Evolutionary conservation across 495 filamentous ascomycete genomes (phyloP), one percentile per base, ranked within the genome.

Genomic region (Penicillium argentinense): DNA sequence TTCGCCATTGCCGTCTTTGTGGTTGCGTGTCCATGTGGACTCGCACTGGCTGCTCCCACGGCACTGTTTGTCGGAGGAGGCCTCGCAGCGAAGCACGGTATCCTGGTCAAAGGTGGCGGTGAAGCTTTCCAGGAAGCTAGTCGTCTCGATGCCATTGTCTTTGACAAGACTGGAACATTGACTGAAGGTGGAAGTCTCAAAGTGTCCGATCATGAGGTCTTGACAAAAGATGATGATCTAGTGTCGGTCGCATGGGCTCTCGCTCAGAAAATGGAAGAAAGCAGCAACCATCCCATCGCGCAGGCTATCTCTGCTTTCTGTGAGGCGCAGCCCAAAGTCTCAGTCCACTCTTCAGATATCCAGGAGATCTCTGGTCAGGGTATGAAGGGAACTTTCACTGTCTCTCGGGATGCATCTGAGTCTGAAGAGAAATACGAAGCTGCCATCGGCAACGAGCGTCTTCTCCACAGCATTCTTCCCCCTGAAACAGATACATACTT

Each of bases 1-100:
- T 97, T 97, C 60, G 88, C 92, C 0, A 96, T 97, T 50, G 82
- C 93, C 3, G 92, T 96, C 3, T 97, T 97, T 65, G 89, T 97
- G 24, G 85, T 97, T 26, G 92, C 92, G 5, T 97, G 92, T 63
- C 92, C 92, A 9, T 97, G 92, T 54, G 93, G 92, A 14, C 80
- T 97, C 36, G 92, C 85, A 2, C 83, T 97, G 19, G 92, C 92
- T 45, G 90, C 93, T 2, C 92, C 92, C 12, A 97, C 93, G 0
- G 92, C 92, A 2, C 78, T 97, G 22, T 95, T 95, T 59, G 93
- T 97, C 24, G 93, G 92, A 5, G 82, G 88, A 39, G 92, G 90
- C 0, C 64, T 97, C 3, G 92, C 93, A 11, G 92, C 92, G 3
- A 84, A 86, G 53, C 72, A 91, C 57, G 92, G 93, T 4, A 95